Evolutionary conservation across 305 asterid species (phyloP), one percentile per base, ranked within the genome.

Genomic region (Rubia tinctorum): DNA sequence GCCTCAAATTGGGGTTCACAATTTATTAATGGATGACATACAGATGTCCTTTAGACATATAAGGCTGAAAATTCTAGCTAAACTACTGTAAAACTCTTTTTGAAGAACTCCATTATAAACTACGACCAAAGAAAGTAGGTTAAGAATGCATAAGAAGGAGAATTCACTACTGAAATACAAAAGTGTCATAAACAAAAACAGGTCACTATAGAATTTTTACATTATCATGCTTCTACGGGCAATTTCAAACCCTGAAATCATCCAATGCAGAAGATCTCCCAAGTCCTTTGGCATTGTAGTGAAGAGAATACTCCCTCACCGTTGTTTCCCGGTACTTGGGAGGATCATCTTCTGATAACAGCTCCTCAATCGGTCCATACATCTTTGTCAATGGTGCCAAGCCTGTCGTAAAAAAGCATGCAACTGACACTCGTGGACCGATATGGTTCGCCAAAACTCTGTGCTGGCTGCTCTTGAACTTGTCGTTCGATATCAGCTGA

Each of bases 241-340:
- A 40, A 40, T 0, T 72, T 72, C 30, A 67, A 37, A 66, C 66
- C 84, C 51, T 73, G 77, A 72, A 78, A 66, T 82, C 72, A 75
- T 49, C 17, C 51, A 81, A 39, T 0, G 82, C 76, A 7, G 82
- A 70, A 53, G 81, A 58, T 58, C 75, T 76, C 30, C 78, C 85
- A 1, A 81, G 72, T 44, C 85, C 85, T 58, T 82, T 79, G 18
- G 73, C 67, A 51, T 77, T 61, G 73, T 63, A 82, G 69, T 76
- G 73, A 22, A 65, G 69, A 1, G 79, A 71, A 43, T 72, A 72
- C 7, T 61, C 62, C 49, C 39, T 27, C 44, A 72, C 60, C 6
- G 76, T 72, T 0, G 69, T 61, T 27, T 61, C 70, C 0, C 69
- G 60, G 6, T 42, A 72, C 1, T 39, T 18, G 23, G 62, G 76